phyloP scores from a whole-genome alignment of 2,329 filamentous ascomycete genomes.

The Arthrobotrys sinensis region DNA sequence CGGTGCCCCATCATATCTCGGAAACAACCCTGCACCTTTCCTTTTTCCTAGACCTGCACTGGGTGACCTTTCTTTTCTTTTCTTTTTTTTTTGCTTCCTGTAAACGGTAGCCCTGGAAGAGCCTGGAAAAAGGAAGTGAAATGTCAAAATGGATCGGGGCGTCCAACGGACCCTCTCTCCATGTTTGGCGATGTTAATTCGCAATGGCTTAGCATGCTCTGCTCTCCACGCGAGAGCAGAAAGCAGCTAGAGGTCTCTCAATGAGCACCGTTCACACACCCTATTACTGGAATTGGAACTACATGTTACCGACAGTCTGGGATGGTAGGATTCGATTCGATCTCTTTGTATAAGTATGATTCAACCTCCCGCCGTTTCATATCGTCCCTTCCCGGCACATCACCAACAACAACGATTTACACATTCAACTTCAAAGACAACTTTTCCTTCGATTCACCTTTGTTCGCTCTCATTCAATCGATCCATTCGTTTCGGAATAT shows the following conservation, averaged over 20 bases:
- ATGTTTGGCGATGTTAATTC: conserved; percentile 50
- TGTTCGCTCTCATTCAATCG: conserved; percentile 47
- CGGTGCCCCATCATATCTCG: conserved; percentile 58
- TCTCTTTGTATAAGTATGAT: conserved; percentile 61
- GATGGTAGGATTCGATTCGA: conserved; percentile 52
- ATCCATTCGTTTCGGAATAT: conserved; percentile 50
- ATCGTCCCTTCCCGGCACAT: conserved; percentile 54
- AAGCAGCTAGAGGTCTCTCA: conserved; percentile 58
- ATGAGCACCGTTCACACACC: conserved; percentile 43
- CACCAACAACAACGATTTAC: conserved; percentile 56
- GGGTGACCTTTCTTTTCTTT: conserved; percentile 21
- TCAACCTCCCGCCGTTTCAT: conserved; percentile 59
- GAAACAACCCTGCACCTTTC: conserved; percentile 47
- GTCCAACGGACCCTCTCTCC: conserved; percentile 55
- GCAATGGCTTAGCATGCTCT: conserved; percentile 55
- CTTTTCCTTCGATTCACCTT: conserved; percentile 38
- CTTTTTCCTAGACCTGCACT: neutral
- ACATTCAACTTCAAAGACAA: conserved; percentile 43
- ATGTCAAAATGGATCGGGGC: conserved; percentile 59
- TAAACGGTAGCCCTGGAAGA: conserved; percentile 46
- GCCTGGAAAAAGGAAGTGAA: conserved; percentile 54
- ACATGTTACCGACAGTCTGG: conserved; percentile 57
- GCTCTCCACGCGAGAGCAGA: conserved; percentile 59
- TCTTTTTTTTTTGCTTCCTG: conserved; percentile 17
- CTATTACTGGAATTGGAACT: conserved; percentile 57